Evolutionary conservation across 345 rosid genomes (phyloP), one percentile per base, ranked within the genome.

Genomic region (Bretschneidera sinensis): DNA sequence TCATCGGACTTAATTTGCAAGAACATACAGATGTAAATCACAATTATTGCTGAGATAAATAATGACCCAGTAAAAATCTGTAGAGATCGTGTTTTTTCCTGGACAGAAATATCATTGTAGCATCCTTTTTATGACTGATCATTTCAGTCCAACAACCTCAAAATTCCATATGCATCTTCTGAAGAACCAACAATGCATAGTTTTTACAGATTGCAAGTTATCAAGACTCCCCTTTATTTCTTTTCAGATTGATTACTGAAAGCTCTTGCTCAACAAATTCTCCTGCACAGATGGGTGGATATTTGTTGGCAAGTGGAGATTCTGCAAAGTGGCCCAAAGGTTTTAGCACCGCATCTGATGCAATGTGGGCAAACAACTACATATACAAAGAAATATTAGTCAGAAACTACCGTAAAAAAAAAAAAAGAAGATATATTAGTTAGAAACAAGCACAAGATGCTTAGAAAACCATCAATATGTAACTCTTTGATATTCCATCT

Each of bases 291-390:
- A 63, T 23, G 4, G 63, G 24, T 25, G 79, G 95, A 71, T 94
- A 94, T 55, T 86, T 86, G 72, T 69, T 74, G 45, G 92, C 85
- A 48, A 77, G 73, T 23, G 87, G 79, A 21, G 85, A 78, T 61
- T 82, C 85, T 0, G 83, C 78, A 50, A 92, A 92, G 74, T 80
- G 96, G 31, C 96, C 91, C 47, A 89, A 71, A 23, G 92, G 96
- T 76, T 86, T 82, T 67, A 84, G 69, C 71, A 78, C 58, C 0
- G 88, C 88, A 75, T 89, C 96, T 5, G 98, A 92, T 33, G 94
- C 91, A 23, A 89, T 84, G 79, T 92, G 98, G 22, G 96, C 81
- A 78, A 92, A 92, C 78, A 92, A 81, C 96, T 94, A 58, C 76
- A 74, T 13, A 14, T 39, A 5, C 3, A 8, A 28, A 28, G 8